phyloP scores from a whole-genome alignment of 306 rosid species.

The Medicago lupulina region DNA sequence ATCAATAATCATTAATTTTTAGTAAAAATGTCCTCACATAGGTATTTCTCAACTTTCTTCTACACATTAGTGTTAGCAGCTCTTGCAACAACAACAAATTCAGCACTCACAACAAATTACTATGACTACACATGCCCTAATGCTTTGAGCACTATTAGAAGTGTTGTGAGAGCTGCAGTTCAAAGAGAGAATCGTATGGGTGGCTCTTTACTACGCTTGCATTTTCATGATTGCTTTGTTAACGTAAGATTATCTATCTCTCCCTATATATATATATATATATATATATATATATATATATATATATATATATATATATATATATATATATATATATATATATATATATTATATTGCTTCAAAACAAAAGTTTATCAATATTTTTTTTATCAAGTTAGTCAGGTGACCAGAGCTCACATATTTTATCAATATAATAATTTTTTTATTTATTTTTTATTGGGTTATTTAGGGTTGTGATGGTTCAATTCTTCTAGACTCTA shows the following conservation, averaged over 20 bases:
- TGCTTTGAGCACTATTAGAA: slow-evolving; percentile 44
- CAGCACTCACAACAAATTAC: slow-evolving; percentile 43
- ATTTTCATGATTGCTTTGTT: slow-evolving; percentile 63
- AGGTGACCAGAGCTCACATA: too few species aligned
- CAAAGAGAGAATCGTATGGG: slow-evolving; percentile 50
- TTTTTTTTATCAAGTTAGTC: too few species aligned
- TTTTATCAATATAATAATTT: too few species aligned
- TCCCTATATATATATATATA: too few species aligned
- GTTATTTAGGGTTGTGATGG: slow-evolving; percentile 59
- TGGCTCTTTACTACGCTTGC: slow-evolving; percentile 54
- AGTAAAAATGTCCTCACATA: slow-evolving; percentile 31
- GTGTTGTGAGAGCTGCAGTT: slow-evolving; percentile 39
- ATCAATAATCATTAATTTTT: not conserved
- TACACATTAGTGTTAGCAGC: slow-evolving; percentile 16
- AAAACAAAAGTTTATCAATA: too few species aligned
- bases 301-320: too few species aligned
- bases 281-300: too few species aligned
- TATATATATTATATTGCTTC: too few species aligned
- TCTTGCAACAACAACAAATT: slow-evolving; percentile 36
- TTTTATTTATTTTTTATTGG: not conserved
- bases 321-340: too few species aligned
- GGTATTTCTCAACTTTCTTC: slow-evolving; percentile 7
- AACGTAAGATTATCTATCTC: slow-evolving; percentile 31
- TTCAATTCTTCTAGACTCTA: slow-evolving; percentile 50
- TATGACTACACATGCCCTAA: slow-evolving; percentile 48